These are phyloP conservation scores for Colletotrichum sp. DNA, from an alignment of 2,329 filamentous ascomycete genomes.

Conservation along the genomic window DNA sequence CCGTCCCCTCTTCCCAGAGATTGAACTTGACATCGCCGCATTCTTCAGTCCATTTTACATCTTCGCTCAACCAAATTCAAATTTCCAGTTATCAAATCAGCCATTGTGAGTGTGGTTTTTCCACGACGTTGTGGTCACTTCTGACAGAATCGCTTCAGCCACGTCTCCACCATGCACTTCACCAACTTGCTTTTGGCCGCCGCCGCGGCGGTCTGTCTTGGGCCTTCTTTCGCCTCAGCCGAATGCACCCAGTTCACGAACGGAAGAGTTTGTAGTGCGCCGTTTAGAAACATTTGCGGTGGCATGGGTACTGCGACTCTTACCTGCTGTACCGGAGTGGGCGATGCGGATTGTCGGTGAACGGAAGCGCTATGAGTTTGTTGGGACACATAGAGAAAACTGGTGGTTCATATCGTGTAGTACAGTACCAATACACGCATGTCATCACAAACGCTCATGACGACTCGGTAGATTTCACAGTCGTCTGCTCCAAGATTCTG, in stretches of 20 bases:
- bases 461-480: too few relatives aligned
- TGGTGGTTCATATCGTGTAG: too few relatives aligned
- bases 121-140: neutral
- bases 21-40: neutral
- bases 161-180: neutral
- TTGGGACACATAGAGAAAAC: too few relatives aligned
- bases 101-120: neutral
- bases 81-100: rapidly evolving
- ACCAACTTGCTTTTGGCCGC: neutral
- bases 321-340: neutral
- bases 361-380: neutral
- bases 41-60: neutral
- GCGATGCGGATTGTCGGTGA: neutral
- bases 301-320: neutral
- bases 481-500: too few relatives aligned
- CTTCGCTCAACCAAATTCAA: rapidly evolving
- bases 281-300: neutral
- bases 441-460: too few relatives aligned
- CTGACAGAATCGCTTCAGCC: neutral
- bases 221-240: neutral
- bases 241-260: neutral
- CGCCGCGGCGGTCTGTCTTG: neutral
- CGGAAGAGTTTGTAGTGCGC: neutral
- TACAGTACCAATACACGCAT: too few relatives aligned
- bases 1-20: neutral